phyloP scores from a whole-genome alignment of 192 early-diverging fungal species.

The Dispira simplex region DNA sequence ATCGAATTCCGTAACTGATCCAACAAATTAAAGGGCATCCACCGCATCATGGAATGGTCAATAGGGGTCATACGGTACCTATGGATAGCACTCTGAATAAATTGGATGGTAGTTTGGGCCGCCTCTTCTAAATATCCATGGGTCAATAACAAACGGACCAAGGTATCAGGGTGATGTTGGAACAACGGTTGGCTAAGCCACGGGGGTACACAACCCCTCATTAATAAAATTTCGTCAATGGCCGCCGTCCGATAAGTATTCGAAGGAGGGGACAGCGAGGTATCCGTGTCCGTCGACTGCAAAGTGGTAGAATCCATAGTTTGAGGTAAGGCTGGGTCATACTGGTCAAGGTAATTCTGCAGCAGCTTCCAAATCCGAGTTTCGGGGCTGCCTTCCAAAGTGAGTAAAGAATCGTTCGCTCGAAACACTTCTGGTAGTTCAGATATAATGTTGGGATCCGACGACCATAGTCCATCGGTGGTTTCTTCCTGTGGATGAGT shows the following conservation, averaged over 20 bases:
- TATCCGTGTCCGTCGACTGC: constrained; percentile 20
- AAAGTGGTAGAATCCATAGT: constrained; percentile 8
- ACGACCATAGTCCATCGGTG: too few relatives aligned
- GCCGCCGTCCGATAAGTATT: constrained; percentile 12
- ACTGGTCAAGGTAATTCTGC: constrained; percentile 18
- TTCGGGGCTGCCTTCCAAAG: constrained; percentile 13
- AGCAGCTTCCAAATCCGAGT: constrained; percentile 26
- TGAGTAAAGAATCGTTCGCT: neutral
- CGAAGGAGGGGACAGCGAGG: constrained; percentile 14
- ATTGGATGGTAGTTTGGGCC: neutral
- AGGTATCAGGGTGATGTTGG: constrained; percentile 21
- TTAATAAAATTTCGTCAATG: neutral
- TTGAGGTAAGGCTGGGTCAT: constrained; percentile 13
- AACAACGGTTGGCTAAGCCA: constrained; percentile 24
- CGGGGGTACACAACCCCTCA: constrained; percentile 14
- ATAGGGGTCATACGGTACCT: neutral
- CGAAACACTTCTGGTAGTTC: neutral
- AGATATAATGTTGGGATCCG: neutral
- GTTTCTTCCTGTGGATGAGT: too few relatives aligned
- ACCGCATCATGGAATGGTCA: neutral
- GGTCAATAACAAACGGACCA: constrained; percentile 24
- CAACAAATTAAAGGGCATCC: neutral
- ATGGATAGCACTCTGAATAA: neutral
- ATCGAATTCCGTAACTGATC: neutral
- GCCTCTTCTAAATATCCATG: constrained; percentile 23